These are phyloP conservation scores for Debaryomyces psychrophilus DNA, from an alignment of 1,139 yeast genomes.

Conservation along the genomic window DNA sequence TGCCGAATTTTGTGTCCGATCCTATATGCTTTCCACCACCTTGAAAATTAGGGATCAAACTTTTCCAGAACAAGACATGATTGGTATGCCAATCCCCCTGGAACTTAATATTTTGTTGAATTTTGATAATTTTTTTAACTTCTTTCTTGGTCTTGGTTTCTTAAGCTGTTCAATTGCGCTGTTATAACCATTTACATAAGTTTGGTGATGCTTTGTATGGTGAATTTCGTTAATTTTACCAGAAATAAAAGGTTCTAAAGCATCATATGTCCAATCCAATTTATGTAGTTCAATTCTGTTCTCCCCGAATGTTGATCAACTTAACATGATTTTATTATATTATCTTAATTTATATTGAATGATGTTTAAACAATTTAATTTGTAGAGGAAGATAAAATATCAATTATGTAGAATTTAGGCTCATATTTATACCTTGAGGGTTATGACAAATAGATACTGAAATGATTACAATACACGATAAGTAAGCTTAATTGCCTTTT, in stretches of 20 bases:
- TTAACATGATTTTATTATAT: neutral
- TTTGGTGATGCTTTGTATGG: constrained; percentile 47
- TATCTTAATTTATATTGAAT: neutral
- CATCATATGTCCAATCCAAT: constrained; percentile 45
- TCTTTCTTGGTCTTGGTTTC: constrained; percentile 42
- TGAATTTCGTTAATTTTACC: constrained; percentile 46
- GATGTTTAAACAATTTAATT: neutral
- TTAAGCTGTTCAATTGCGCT: constrained; percentile 41
- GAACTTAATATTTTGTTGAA: constrained; percentile 45
- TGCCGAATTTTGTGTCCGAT: constrained; percentile 34
- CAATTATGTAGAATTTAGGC: neutral
- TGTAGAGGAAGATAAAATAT: neutral
- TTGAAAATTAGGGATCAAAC: constrained; percentile 42
- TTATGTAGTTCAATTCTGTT: constrained; percentile 37
- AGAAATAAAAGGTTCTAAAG: constrained; percentile 48
- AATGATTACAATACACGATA: neutral
- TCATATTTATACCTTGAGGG: constrained; percentile 1
- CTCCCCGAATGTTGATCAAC: neutral
- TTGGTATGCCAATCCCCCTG: constrained; percentile 51
- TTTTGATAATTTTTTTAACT: constrained; percentile 38
- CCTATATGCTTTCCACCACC: constrained; percentile 48
- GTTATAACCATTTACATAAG: constrained; percentile 47
- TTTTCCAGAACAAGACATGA: constrained; percentile 50
- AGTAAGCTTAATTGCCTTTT: no score
- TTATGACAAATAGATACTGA: neutral